phyloP scores from a whole-genome alignment of 129 eudicot genomes.

The Deinandra increscens region DNA sequence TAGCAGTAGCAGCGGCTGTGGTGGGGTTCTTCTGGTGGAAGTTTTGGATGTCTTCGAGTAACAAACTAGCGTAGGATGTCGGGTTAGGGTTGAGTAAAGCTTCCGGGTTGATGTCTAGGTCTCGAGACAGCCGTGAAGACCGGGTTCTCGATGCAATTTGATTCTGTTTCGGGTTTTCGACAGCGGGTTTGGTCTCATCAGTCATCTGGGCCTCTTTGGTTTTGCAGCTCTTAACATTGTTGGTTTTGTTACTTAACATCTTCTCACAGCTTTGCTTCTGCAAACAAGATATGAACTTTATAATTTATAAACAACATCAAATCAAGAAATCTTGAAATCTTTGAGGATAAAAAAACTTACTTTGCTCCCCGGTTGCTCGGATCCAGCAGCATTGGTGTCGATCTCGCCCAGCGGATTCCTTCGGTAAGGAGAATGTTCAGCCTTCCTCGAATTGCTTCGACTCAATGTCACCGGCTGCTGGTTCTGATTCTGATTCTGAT shows the following conservation, averaged over 20 bases:
- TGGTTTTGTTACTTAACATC: slow-evolving; percentile 19
- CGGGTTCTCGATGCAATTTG: slow-evolving; percentile 56
- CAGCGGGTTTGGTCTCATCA: slow-evolving; percentile 22
- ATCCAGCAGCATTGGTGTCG: slow-evolving; percentile 57
- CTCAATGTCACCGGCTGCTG: slow-evolving; percentile 65
- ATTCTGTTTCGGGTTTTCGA: slow-evolving; percentile 45
- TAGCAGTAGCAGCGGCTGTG: too few relatives aligned
- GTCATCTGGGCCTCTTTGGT: slow-evolving; percentile 40
- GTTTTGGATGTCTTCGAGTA: slow-evolving; percentile 89
- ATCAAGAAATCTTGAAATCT: background rate
- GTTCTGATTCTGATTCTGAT: slow-evolving; percentile 51
- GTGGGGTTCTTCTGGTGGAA: slow-evolving; percentile 76
- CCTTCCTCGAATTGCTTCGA: slow-evolving; percentile 85
- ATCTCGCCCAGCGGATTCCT: slow-evolving; percentile 85
- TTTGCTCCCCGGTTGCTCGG: slow-evolving; percentile 34
- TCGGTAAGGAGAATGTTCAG: slow-evolving; percentile 79
- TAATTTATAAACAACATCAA: background rate
- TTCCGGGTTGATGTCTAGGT: slow-evolving; percentile 72
- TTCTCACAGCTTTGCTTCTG: slow-evolving; percentile 50
- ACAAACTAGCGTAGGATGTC: slow-evolving; percentile 46
- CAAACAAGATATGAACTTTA: background rate
- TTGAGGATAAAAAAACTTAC: slow-evolving; percentile 10
- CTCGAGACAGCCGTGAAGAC: slow-evolving; percentile 80
- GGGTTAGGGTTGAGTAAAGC: slow-evolving; percentile 54
- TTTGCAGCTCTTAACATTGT: slow-evolving; percentile 26